Base-by-base conservation (phyloP, 1,139 yeast species). In the Hansenula lynferdii region DNA sequence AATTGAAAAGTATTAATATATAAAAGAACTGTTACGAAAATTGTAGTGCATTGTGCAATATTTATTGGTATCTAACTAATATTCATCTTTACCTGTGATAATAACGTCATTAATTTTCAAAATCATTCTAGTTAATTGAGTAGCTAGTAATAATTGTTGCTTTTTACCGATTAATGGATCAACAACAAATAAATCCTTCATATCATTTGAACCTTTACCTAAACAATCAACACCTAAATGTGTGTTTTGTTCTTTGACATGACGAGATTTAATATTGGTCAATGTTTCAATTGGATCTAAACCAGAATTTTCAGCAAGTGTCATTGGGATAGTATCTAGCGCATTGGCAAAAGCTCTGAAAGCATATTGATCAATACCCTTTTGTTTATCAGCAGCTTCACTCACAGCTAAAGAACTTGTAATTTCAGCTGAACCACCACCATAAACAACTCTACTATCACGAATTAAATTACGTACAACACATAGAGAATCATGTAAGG, bases 381-480 rank as follows among this genome's bases (percentile, higher is more conserved):
- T 81, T 64, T 86, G 95, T 57, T 77, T 80, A 61, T 90, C 97
- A 28, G 97, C 97, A 47, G 85, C 96, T 38, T 83, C 87, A 40
- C 90, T 75, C 15, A 94, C 96, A 10, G 95, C 95, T 50, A 92
- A 67, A 14, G 97, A 89, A 68, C 96, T 85, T 2, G 97, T 73
- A 40, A 92, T 79, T 66, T 94, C 99, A 20, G 97, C 94, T 17
- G 98, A 96, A 53, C 98, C 99, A 51, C 98, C 98, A 48, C 98
- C 98, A 58, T 94, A 94, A 14, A 94, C 97, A 35, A 94, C 87
- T 63, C 97, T 77, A 60, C 80, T 83, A 60, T 94, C 97, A 58
- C 84, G 80, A 40, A 94, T 83, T 58, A 94, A 75, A 66, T 94
- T 94, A 68, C 98, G 85, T 25, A 94, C 98, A 38, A 94, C 98